Percentiles rank a stretch among this genome's conserved stretches.
Conservation (phyloP, 345 rosid species). For the Salix exigua region DNA sequence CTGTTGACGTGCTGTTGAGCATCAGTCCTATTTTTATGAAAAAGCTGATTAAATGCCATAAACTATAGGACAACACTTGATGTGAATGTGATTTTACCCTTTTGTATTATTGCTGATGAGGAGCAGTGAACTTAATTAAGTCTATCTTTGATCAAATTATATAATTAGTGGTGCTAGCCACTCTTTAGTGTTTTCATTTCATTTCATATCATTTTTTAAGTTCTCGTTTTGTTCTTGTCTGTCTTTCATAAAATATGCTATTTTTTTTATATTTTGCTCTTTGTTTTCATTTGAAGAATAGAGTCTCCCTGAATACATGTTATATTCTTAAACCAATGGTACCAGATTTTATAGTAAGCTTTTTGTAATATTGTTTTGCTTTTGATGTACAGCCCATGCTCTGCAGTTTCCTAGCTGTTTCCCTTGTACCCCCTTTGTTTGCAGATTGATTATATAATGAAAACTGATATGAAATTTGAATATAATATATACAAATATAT, state of each 20-base stretch:
- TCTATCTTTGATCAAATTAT: background rate
- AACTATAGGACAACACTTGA: background rate
- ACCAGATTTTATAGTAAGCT: background rate
- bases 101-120: background rate
- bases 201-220: no score
- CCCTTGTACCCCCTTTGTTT: constrained; percentile 16
- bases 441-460: background rate
- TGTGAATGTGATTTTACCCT: background rate
- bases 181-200: background rate
- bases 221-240: background rate
- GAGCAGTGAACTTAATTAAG: background rate
- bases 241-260: background rate
- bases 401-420: constrained; percentile 42
- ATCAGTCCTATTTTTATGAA: background rate
- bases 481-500: no score
- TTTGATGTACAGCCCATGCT: constrained; percentile 31
- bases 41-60: background rate
- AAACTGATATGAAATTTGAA: no score
- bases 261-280: background rate
- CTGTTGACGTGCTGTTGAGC: background rate
- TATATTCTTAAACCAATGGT: background rate
- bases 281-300: constrained; percentile 11
- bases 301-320: background rate
- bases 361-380: constrained; percentile 1
- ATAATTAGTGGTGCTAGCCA: background rate